Base-by-base conservation (phyloP, 2,329 filamentous ascomycete genomes). In the Knufia fluminis region DNA sequence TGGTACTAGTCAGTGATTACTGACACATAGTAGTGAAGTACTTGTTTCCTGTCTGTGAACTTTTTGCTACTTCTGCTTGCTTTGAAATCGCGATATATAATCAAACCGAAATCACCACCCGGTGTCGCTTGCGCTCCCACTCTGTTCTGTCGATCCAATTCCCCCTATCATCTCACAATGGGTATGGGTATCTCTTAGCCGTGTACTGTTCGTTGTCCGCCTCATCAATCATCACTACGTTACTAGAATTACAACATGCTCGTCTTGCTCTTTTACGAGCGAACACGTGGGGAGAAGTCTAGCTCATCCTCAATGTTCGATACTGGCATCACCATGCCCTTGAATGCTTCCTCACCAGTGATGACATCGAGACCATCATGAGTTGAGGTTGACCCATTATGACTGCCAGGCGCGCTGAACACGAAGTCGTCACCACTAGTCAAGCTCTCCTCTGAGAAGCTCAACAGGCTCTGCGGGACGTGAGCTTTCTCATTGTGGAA, bases 361-460 rank as follows among this genome's bases (percentile, higher is more conserved):
- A 32, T 3, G 8, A 54, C 31, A 3, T 57, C 57, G 8, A 55
- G 17, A 35, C 38, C 39, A 22, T 59, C 55, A 16, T 53, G 42
- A 14, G 52, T 49, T 9, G 46, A 51, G 10, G 45, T 53, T 19
- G 55, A 58, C 7, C 54, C 56, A 46, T 55, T 54, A 42, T 59
- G 48, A 31, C 57, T 58, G 16, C 54, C 49, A 7, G 54, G 46
- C 31, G 53, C 50, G 47, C 55, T 58, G 32, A 60, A 60, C 22
- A 59, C 28, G 20, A 71, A 70, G 1, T 76, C 73, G 14, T 76
- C 77, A 14, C 70, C 69, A 46, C 74, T 78, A 12, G 73, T 78
- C 50, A 79, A 57, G 51, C 76, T 79, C 60, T 80, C 78, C 41
- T 80, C 77, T 4, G 75, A 79, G 52, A 79, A 76, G 62, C 77